These are phyloP conservation scores for Hibiscus mutabilis DNA, from an alignment of 345 rosid genomes.

Conservation along the genomic window DNA sequence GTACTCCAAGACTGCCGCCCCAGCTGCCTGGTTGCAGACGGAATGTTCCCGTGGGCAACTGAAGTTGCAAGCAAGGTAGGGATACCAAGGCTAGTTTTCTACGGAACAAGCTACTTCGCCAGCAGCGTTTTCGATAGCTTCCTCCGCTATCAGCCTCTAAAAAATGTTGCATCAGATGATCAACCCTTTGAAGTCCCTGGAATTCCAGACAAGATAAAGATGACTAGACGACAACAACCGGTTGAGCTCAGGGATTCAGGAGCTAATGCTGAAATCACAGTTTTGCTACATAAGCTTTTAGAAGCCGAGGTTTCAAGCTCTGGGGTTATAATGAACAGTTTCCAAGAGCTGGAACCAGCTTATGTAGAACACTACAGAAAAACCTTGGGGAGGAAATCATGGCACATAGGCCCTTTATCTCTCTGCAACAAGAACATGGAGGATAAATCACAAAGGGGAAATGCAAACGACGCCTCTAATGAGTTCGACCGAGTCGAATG, in stretches of 20 bases:
- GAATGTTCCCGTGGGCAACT: conserved; percentile 51
- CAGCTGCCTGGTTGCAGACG: conserved; percentile 39
- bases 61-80: conserved; percentile 30
- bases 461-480: conserved; percentile 16
- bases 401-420: conserved; percentile 60
- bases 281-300: neutral
- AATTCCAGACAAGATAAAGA: conserved; percentile 24
- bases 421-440: conserved; percentile 23
- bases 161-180: conserved; percentile 20
- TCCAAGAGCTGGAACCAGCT: conserved; percentile 32
- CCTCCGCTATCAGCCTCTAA: conserved; percentile 26
- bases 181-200: conserved; percentile 32
- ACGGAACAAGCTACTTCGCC: conserved; percentile 41
- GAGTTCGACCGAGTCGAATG: conserved; percentile 25
- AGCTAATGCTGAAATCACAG: neutral
- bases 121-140: neutral
- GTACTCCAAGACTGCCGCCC: conserved; percentile 22
- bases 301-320: conserved; percentile 23
- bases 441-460: conserved; percentile 41
- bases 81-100: conserved; percentile 49
- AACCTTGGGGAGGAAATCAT: conserved; percentile 36
- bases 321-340: conserved; percentile 33
- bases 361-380: conserved; percentile 33
- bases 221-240: conserved; percentile 17
- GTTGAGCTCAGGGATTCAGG: neutral